Evolutionary conservation across 2,329 filamentous ascomycete species (phyloP).

Genomic region (Colletotrichum orbiculare): DNA sequence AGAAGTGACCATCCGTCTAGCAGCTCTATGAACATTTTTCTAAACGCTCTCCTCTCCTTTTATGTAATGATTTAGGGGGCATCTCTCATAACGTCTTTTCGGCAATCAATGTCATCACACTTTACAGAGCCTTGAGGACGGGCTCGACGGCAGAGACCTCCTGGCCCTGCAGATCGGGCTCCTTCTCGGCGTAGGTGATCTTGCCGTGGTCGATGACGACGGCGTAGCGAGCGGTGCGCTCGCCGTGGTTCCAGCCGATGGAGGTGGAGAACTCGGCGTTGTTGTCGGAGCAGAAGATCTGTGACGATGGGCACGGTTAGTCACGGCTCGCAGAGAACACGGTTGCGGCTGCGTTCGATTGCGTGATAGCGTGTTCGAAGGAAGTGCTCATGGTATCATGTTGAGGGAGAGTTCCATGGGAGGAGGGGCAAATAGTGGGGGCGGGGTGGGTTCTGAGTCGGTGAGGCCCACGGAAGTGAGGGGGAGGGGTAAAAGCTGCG

Average conservation of each 20-base stretch:
- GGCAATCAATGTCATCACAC: constrained; percentile 1
- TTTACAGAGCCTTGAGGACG: constrained; percentile 64
- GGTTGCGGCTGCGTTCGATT: background rate
- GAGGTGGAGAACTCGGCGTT: constrained; percentile 78
- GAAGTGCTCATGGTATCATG: constrained; percentile 12
- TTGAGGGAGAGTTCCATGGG: constrained; percentile 2
- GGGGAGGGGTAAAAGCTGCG: constrained; percentile 15
- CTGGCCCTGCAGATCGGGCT: constrained; percentile 62
- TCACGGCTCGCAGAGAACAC: background rate
- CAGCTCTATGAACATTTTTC: constrained; percentile 18
- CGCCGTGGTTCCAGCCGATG: constrained; percentile 80
- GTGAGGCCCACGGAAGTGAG: constrained; percentile 30
- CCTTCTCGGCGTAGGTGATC: constrained; percentile 82
- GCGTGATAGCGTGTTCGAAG: background rate
- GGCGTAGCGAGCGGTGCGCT: constrained; percentile 82
- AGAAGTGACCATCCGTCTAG: constrained; percentile 7
- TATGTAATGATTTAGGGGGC: background rate
- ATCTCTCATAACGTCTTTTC: constrained; percentile 10
- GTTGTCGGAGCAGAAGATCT: constrained; percentile 81
- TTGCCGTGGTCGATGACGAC: constrained; percentile 87
- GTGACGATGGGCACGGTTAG: constrained; percentile 22
- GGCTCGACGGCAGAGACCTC: constrained; percentile 64
- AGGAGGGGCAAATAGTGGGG: constrained; percentile 31
- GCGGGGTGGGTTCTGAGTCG: constrained; percentile 23
- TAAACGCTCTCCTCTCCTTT: constrained; percentile 17